Evolutionary conservation across 1,139 yeast species (phyloP).

Genomic region (Pichia sp.): DNA sequence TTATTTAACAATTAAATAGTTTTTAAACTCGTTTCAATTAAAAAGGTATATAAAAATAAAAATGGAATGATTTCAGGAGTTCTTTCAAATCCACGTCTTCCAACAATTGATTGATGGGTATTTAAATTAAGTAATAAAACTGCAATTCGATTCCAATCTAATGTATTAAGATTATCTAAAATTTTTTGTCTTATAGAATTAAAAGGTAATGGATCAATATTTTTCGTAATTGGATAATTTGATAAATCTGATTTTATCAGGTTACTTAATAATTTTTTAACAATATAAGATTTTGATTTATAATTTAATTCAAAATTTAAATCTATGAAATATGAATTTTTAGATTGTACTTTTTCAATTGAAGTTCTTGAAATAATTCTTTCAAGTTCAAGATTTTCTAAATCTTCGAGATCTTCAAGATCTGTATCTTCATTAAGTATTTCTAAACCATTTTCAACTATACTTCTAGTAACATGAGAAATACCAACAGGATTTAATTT

Average conservation of each 20-base stretch:
- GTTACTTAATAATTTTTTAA: slow-evolving; percentile 5
- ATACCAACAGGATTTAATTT: slow-evolving; percentile 17
- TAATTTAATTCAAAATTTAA: slow-evolving; percentile 14
- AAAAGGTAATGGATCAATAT: slow-evolving; percentile 28
- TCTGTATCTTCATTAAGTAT: slow-evolving; percentile 4
- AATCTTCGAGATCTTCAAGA: slow-evolving; percentile 10
- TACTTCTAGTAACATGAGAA: slow-evolving; percentile 26
- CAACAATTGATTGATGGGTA: slow-evolving; percentile 69
- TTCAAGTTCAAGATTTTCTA: slow-evolving; percentile 14
- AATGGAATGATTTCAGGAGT: slow-evolving; percentile 50
- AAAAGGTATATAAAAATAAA: slow-evolving; percentile 42
- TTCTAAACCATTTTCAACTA: slow-evolving; percentile 27
- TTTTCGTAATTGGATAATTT: slow-evolving; percentile 19
- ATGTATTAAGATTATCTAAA: slow-evolving; percentile 42
- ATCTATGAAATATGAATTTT: slow-evolving; percentile 9
- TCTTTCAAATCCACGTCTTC: slow-evolving; percentile 55
- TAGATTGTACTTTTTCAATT: not conserved
- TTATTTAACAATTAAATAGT: not conserved
- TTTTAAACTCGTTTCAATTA: slow-evolving; percentile 14
- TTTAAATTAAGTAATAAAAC: slow-evolving; percentile 60
- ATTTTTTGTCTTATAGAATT: slow-evolving; percentile 39
- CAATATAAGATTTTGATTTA: slow-evolving; percentile 4
- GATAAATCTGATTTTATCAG: slow-evolving; percentile 16
- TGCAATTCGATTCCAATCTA: slow-evolving; percentile 64
- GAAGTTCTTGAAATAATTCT: not conserved